Base-by-base conservation (phyloP, 2,329 filamentous ascomycete species). In the Aspergillus floridensis region DNA sequence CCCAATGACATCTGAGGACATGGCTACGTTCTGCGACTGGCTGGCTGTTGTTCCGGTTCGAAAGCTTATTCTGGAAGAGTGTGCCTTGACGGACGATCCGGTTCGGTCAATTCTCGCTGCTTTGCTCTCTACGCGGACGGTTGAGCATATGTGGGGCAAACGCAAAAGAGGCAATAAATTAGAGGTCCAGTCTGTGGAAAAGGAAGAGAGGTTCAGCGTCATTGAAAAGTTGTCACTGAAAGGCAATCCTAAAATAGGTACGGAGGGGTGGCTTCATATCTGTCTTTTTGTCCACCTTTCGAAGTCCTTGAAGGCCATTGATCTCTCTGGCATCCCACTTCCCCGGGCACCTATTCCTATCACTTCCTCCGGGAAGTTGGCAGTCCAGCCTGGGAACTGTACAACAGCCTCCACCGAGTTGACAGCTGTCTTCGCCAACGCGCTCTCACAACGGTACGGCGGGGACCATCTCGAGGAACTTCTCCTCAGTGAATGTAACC, bases 281-380 rank as follows among this genome's bases (percentile, higher is more conserved):
- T 89, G 89, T 46, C 80, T 96, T 6, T 99, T 98, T 72, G 82
- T 96, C 55, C 91, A 96, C 76, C 88, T 97, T 80, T 96, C 91
- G 67, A 88, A 87, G 62, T 92, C 92, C 1, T 81, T 99, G 58
- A 93, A 92, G 73, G 89, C 85, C 5, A 84, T 98, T 24, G 95
- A 99, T 73, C 74, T 98, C 29, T 96, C 93, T 0, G 89, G 91
- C 69, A 88, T 96, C 59, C 84, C 86, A 2, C 93, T 98, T 64
- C 92, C 91, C 2, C 77, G 79, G 49, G 67, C 72, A 3, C 65
- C 68, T 26, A 53, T 70, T 46, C 44, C 66, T 19, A 54, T 70
- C 12, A 73, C 70, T 62, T 66, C n/a, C 56, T 67, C 49, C 59
- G 62, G 14, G 61, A 64, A 48, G 58, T 58, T 29, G 57, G 56